A percentile compares a stretch with the other conserved stretches of the same genome.
Conservation (phyloP, 1,284 basidiomycete species). For the Sutorius eximius region DNA sequence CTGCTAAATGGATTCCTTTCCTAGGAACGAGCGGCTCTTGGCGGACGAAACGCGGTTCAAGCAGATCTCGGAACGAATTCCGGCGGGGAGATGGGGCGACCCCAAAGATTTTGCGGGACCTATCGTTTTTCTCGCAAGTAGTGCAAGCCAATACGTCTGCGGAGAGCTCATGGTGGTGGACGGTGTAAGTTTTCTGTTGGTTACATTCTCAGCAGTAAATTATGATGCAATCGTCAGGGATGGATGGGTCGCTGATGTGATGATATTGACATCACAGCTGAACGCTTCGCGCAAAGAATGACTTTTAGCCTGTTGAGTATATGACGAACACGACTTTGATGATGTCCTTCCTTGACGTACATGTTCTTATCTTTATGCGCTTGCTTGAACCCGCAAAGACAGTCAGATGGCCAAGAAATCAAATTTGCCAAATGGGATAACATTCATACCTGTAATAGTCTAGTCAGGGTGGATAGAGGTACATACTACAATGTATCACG, state of each 20-base stretch:
- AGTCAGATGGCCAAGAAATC: conserved; percentile 10
- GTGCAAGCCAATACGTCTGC: conserved; percentile 86
- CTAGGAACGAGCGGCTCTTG: conserved; percentile 78
- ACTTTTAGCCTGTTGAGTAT: background rate
- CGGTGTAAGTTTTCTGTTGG: conserved; percentile 48
- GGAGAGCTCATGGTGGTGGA: conserved; percentile 84
- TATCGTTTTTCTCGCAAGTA: conserved; percentile 85
- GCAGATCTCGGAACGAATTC: conserved; percentile 92
- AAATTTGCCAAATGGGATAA: conserved; percentile 14
- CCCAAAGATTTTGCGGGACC: conserved; percentile 91
- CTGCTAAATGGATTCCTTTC: conserved; percentile 21
- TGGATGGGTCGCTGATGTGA: conserved; percentile 60
- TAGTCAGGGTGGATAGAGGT: conserved; percentile 1
- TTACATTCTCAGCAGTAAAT: conserved; percentile 15
- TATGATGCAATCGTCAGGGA: conserved; percentile 41
- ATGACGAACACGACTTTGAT: conserved; percentile 3
- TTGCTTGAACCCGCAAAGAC: conserved; percentile 1
- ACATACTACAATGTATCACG: background rate
- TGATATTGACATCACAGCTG: conserved; percentile 1
- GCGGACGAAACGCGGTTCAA: conserved; percentile 71
- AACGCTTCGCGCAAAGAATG: conserved; percentile 3
- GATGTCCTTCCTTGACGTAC: conserved; percentile 22
- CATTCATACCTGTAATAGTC: conserved; percentile 7
- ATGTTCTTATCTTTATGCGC: conserved; percentile 5
- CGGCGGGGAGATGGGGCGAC: conserved; percentile 87